These are phyloP conservation scores for Urtica urens DNA, from an alignment of 306 rosid species.

Conservation along the genomic window DNA sequence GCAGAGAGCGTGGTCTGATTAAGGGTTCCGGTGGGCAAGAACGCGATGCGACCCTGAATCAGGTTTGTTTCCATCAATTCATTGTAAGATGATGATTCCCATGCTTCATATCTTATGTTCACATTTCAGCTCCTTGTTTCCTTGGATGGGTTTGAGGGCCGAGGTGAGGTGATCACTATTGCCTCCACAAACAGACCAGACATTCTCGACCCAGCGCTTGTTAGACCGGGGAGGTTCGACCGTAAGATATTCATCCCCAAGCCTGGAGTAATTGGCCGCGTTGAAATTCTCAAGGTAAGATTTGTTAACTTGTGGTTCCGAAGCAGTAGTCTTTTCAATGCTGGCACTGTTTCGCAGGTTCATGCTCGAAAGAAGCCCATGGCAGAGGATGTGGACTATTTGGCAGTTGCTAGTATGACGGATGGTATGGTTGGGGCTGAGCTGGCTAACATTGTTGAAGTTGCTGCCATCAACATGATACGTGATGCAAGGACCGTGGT, in stretches of 20 bases:
- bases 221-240: constrained; percentile 96
- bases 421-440: constrained; percentile 99
- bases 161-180: constrained; percentile 94
- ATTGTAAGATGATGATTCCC: constrained; percentile 24
- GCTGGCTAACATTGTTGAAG: constrained; percentile 91
- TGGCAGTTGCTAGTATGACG: constrained; percentile 85
- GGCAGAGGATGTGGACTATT: constrained; percentile 87
- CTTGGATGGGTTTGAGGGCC: constrained; percentile 98
- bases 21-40: constrained; percentile 99
- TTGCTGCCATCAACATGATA: constrained; percentile 95
- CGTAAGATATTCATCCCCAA: constrained; percentile 84
- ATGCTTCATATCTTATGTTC: constrained; percentile 14
- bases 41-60: constrained; percentile 98
- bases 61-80: constrained; percentile 35
- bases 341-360: constrained; percentile 40
- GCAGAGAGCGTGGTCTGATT: constrained; percentile 97
- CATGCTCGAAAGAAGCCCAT: constrained; percentile 96
- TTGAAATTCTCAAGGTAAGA: constrained; percentile 76
- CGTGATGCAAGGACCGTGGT: constrained; percentile 94
- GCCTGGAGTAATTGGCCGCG: constrained; percentile 90
- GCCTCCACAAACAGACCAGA: constrained; percentile 97
- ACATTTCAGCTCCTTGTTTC: constrained; percentile 77
- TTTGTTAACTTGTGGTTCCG: constrained; percentile 8
- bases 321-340: constrained; percentile 10
- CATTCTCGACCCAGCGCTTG: constrained; percentile 92